Evolutionary conservation across 768 basidiomycete species (phyloP), one percentile per base, ranked within the genome.

Genomic region (Xerocomellus amylosporus): DNA sequence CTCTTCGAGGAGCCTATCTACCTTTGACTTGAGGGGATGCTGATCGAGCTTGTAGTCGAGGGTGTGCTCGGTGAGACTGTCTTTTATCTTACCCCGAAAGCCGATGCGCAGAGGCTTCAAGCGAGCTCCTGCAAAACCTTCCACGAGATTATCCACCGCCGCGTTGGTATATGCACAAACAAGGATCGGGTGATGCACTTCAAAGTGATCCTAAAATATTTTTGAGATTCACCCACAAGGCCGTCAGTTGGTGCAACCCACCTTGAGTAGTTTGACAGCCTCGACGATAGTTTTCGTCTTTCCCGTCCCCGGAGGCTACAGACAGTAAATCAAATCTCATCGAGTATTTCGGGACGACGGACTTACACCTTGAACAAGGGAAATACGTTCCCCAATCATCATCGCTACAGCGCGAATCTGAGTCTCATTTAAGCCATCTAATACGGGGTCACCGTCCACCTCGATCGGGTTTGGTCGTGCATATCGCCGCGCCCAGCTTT

Each of bases 91-190:
- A 22, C 81, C 82, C 12, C 75, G 77, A 41, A 77, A 82, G 4
- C 90, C 92, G 20, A 93, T 77, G 3, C 95, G 88, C 2, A 96
- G 72, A 2, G 93, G 86, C 57, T 83, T 84, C 43, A 95, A 69
- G 4, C 83, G 82, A 1, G 79, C 75, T 8, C 72, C 69, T 9
- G 76, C 77, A 24, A 94, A 76, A 0, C 89, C 89, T 64, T 88
- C 85, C 36, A 94, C 83, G 9, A 97, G 83, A 60, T 95, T 91
- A 66, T 97, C 93, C 19, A 95, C 92, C 0, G 95, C 93, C 19
- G 85, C 90, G 61, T 97, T 95, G 38, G 95, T 97, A 66, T 90
- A 96, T 0, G 94, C 94, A 68, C 90, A 91, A n/a, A 96, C 87
- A 14, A 98, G 80, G 38, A 96, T 76, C 2, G 93, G 93, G 34